A percentile compares a stretch with the other conserved stretches of the same genome.
Conservation (phyloP, 768 basidiomycete species). For the Hygrophorus russula region DNA sequence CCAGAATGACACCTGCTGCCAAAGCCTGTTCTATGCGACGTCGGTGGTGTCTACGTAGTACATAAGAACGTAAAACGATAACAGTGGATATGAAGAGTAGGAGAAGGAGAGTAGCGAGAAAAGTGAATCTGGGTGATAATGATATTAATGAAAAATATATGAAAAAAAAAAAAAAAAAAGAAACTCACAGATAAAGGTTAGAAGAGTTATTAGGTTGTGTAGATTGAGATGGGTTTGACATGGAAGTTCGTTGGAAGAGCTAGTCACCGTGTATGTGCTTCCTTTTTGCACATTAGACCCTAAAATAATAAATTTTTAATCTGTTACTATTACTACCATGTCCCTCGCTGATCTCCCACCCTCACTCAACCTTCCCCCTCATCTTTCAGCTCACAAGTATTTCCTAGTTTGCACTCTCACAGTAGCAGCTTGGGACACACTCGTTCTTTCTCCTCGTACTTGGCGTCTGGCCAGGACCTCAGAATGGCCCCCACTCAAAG, state of each 20-base stretch:
- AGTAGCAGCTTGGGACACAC: constrained; percentile 82
- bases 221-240: constrained; percentile 8
- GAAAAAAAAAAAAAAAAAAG: not conserved
- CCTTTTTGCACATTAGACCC: too few species aligned
- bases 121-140: constrained; percentile 42
- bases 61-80: constrained; percentile 52
- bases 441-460: constrained; percentile 71
- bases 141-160: constrained; percentile 6
- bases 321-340: constrained; percentile 8
- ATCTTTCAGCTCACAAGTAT: constrained; percentile 79
- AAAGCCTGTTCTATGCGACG: constrained; percentile 42
- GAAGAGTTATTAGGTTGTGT: constrained; percentile 15
- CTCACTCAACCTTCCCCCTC: constrained; percentile 65
- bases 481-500: constrained; percentile 70
- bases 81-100: constrained; percentile 54
- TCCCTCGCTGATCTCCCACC: constrained; percentile 34
- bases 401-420: constrained; percentile 86
- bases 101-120: constrained; percentile 60
- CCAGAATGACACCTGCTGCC: constrained; percentile 35
- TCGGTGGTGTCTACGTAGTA: constrained; percentile 47
- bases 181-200: constrained; percentile 34
- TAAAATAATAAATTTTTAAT: too few species aligned
- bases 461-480: constrained; percentile 57
- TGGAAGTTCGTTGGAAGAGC: constrained; percentile 10
- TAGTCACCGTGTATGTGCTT: constrained; percentile 11